Base-by-base conservation (phyloP, 768 basidiomycete genomes). In the Mycena pura region DNA sequence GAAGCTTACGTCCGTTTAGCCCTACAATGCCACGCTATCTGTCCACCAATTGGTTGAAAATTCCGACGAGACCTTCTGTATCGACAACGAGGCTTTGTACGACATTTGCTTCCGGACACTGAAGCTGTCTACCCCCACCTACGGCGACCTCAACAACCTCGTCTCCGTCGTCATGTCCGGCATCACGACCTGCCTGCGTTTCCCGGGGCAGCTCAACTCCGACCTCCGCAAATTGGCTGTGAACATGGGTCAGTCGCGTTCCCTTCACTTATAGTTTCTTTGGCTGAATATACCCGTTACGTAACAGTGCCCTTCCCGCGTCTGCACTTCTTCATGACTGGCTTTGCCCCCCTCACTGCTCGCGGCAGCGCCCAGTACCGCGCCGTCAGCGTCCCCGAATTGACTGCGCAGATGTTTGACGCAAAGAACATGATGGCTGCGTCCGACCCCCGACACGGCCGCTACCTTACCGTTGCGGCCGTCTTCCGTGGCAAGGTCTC, bases 341-440 rank as follows among this genome's bases (percentile, higher is more conserved):
- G 96, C 58, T 96, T 90, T 67, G 96, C 96, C 60, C 96, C 96
- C 34, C 82, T 99, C 60, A 96, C 95, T 48, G 93, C 97, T 28
- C 91, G 95, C 32, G 95, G 95, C 55, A 93, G 91, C 75, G 92
- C 93, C 69, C 92, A 94, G 71, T 99, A 95, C 85, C 93, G 97
- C 64, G 95, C 95, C 39, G 93, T 99, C 72, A 93, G 92, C 57
- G 96, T 99, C 32, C 95, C 97, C 27, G 97, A 99, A 78, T 85
- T 99, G 62, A 98, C 97, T 9, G 92, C 95, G 73, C 97, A 99
- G 73, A 99, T 99, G 96, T 99, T 99, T 77, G 96, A 98, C 70
- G 93, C 95, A 45, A 98, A 97, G 87, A 98, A 98, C 89, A 96
- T 96, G 94, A 96, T 98, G 95, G 95, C 96, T 68, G 97, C 97